Percentiles rank a stretch among this genome's conserved stretches.
phyloP scores from a whole-genome alignment of 805 yeast genomes.

The Starmerella apicola region DNA sequence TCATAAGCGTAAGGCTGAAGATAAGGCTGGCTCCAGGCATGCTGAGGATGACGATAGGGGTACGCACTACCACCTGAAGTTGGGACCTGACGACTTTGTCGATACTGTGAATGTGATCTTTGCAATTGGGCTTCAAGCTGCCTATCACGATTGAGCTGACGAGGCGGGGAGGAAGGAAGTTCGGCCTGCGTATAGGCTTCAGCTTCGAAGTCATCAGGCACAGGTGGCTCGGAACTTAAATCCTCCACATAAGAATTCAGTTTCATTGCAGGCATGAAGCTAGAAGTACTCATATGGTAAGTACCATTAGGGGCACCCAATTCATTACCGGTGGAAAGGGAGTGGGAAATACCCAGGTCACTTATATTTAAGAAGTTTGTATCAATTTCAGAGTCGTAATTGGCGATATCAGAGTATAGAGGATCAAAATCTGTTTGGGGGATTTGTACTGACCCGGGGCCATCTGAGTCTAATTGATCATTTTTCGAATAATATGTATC shows the following conservation, averaged over 20 bases:
- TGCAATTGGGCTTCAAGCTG: too few relatives aligned
- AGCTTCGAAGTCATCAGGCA: background rate
- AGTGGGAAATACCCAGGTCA: slow-evolving; percentile 53
- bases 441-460: slow-evolving; percentile 30
- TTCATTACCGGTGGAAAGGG: too few relatives aligned
- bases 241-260: background rate
- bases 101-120: background rate
- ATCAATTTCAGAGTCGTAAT: slow-evolving; percentile 40
- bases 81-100: too few relatives aligned
- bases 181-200: background rate
- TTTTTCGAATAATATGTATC: slow-evolving; percentile 1
- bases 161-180: too few relatives aligned
- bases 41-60: too few relatives aligned
- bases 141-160: too few relatives aligned
- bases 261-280: background rate
- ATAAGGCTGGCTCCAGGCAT: too few relatives aligned
- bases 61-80: too few relatives aligned
- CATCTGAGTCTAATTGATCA: slow-evolving; percentile 11
- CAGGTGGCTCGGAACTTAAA: background rate
- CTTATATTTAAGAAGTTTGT: slow-evolving; percentile 44
- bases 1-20: too few relatives aligned
- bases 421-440: slow-evolving; percentile 46
- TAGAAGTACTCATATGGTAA: too few relatives aligned
- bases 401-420: slow-evolving; percentile 31
- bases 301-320: too few relatives aligned